phyloP scores from a whole-genome alignment of 306 rosid genomes.

The Fragaria iinumae region DNA sequence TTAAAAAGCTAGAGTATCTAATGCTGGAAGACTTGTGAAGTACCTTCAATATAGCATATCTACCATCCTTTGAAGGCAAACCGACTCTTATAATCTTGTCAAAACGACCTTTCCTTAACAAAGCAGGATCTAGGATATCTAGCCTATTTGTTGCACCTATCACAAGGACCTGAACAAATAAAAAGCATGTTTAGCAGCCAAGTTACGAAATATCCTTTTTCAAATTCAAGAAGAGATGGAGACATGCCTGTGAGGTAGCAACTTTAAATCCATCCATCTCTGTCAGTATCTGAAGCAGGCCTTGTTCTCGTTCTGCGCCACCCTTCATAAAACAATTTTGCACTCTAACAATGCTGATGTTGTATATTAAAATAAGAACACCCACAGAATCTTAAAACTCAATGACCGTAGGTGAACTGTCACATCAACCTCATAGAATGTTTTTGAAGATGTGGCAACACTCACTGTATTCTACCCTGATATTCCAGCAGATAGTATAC shows the following conservation, averaged over 20 bases:
- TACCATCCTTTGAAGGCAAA: constrained; percentile 92
- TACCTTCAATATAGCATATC: constrained; percentile 93
- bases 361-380: constrained; percentile 9
- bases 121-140: constrained; percentile 97
- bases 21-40: constrained; percentile 14
- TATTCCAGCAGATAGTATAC: not conserved
- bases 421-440: not conserved
- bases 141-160: constrained; percentile 98
- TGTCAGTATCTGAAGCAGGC: constrained; percentile 93
- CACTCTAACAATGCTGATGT: not conserved
- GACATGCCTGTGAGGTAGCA: constrained; percentile 75
- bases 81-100: constrained; percentile 99
- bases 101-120: constrained; percentile 96
- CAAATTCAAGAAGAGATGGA: constrained; percentile 19
- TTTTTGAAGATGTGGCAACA: not conserved
- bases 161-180: constrained; percentile 74
- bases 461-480: not conserved
- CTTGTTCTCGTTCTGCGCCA: constrained; percentile 97
- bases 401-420: constrained; percentile 1
- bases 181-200: constrained; percentile 36
- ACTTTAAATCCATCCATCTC: constrained; percentile 98
- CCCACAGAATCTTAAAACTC: not conserved
- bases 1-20: constrained; percentile 14
- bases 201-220: constrained; percentile 29
- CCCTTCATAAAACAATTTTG: constrained; percentile 56